Percentiles rank a stretch among this genome's conserved stretches.
Conservation (phyloP, 495 filamentous ascomycete genomes). For the Niebla homalea region DNA sequence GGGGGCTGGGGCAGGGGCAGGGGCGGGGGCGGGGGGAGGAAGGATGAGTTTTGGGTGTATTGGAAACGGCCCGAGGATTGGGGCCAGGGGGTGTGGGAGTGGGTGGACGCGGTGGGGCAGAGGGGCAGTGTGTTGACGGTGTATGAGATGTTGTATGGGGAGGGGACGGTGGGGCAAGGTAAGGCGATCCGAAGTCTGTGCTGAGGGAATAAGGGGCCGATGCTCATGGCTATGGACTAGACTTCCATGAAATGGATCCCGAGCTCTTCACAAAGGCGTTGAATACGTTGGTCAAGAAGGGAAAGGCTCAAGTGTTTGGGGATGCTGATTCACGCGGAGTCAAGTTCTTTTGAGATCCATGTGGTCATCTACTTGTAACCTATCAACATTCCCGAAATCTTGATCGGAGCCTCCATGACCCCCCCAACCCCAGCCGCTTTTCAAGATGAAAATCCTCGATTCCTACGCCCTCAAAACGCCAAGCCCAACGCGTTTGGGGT, state of each 20-base stretch:
- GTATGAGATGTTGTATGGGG: conserved; percentile 61
- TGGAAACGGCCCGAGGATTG: conserved; percentile 65
- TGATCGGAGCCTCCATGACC: too few species aligned
- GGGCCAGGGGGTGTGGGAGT: conserved; percentile 48
- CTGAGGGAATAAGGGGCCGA: background rate
- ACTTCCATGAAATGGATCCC: conserved; percentile 78
- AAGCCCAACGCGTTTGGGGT: too few species aligned
- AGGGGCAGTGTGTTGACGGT: conserved; percentile 60
- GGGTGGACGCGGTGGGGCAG: conserved; percentile 59
- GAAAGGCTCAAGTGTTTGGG: conserved; percentile 89
- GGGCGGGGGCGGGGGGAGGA: conserved; percentile 12
- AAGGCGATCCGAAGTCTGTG: conserved; percentile 1
- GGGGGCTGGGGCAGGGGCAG: conserved; percentile 7
- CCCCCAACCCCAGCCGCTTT: too few species aligned
- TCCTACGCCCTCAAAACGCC: too few species aligned
- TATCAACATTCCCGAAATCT: too few species aligned
- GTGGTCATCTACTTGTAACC: too few species aligned
- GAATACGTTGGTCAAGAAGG: conserved; percentile 65
- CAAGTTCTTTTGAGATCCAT: conserved; percentile 69
- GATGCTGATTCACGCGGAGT: conserved; percentile 73
- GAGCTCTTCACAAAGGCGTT: conserved; percentile 71
- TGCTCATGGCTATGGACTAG: conserved; percentile 25
- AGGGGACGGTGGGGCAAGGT: conserved; percentile 32
- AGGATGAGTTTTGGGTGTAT: conserved; percentile 44
- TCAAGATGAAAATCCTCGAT: too few species aligned